Base-by-base conservation (phyloP, 768 basidiomycete genomes). In the Russula earlei region DNA sequence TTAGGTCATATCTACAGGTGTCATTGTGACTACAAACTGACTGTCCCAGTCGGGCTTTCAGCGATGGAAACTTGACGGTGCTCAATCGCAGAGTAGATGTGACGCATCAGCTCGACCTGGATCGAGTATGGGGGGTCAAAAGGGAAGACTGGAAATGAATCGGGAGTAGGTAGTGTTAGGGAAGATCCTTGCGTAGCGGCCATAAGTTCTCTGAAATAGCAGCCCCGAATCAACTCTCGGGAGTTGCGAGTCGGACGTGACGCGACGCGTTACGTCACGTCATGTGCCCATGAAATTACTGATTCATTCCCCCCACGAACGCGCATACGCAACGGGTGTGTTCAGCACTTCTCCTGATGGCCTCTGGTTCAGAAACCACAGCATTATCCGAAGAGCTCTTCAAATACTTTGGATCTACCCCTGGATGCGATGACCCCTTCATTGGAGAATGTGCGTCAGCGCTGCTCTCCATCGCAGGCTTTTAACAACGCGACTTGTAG, bases 21-120 rank as follows among this genome's bases (percentile, higher is more conserved):
- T 20, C 36, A 2, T 20, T 52, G 37, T 4, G 38, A 8, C 11
- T 22, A 49, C 11, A 34, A 41, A 64, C 79, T 68, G 55, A 90
- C 91, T 24, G 91, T 93, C 63, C 91, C 91, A 0, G 91, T 93
- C 0, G 91, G 91, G 62, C 86, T 89, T 68, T 93, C 91, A 29
- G 94, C 77, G 47, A 97, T 85, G 1, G 91, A 80, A 17, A 96
- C 79, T 61, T 82, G 82, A 43, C 72, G 73, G n/a, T 72, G 62
- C 67, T 94, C 91, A 43, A 96, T 86, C 0, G 85, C 76, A 6
- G 76, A 64, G 68, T 93, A 97, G 1, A 98, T 72, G 60, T 92
- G 89, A 17, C 75, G 81, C 94, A 97, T 96, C 25, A 97, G 80
- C 34, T 88, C 80, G 0, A 77, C 72, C 67, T 98, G 95, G 55